Conservation (phyloP, 768 basidiomycete genomes). For the Termitomyces sp. region DNA sequence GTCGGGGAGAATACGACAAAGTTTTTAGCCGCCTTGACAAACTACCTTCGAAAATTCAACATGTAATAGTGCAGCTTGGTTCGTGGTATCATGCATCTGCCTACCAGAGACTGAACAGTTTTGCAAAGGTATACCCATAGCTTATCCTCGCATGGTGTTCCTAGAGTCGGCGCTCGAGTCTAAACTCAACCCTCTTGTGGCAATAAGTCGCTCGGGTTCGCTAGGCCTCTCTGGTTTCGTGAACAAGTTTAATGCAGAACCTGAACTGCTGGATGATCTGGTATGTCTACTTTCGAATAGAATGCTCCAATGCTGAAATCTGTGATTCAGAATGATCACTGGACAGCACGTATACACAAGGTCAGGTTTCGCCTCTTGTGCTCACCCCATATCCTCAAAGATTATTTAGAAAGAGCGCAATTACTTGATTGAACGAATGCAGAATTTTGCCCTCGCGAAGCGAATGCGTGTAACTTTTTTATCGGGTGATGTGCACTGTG, state of each 20-base stretch:
- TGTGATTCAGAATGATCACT: constrained; percentile 72
- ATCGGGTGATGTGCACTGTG: constrained; percentile 92
- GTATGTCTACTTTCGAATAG: constrained; percentile 28
- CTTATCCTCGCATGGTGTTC: constrained; percentile 93
- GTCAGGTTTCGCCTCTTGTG: constrained; percentile 24
- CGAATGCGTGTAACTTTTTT: constrained; percentile 77
- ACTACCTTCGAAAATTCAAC: constrained; percentile 67
- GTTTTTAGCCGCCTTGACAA: constrained; percentile 57
- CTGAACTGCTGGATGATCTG: constrained; percentile 91
- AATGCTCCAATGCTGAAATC: background rate
- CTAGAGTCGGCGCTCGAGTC: constrained; percentile 73
- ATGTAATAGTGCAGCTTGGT: constrained; percentile 82
- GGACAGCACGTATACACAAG: constrained; percentile 81
- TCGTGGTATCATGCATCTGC: constrained; percentile 2
- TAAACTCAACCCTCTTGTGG: constrained; percentile 80
- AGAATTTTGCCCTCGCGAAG: constrained; percentile 59
- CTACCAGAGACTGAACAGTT: background rate
- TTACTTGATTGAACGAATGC: constrained; percentile 75
- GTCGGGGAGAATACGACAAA: constrained; percentile 62
- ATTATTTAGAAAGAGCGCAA: constrained; percentile 76
- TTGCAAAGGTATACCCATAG: constrained; percentile 63
- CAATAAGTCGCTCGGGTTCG: constrained; percentile 62
- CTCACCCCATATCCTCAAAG: background rate
- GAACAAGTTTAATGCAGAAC: constrained; percentile 88
- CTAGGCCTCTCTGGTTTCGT: constrained; percentile 74